Evolutionary conservation across 257 asterid genomes (phyloP).

Genomic region (Fraxinus cuspidata): DNA sequence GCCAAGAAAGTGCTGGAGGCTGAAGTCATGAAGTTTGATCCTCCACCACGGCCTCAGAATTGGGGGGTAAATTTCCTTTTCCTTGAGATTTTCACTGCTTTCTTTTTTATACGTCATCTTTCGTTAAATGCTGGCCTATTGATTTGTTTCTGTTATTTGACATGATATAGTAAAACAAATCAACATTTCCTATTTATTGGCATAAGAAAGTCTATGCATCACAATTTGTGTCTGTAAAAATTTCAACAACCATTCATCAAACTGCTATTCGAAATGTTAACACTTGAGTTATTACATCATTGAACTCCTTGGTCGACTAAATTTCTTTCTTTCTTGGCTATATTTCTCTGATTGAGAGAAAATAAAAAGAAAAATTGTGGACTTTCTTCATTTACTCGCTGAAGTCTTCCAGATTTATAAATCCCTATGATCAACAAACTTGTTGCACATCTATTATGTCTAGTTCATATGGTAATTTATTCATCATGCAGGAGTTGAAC

Average conservation of each 20-base stretch:
- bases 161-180: too few species aligned
- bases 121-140: neutral
- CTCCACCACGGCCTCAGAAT: slow-evolving; percentile 80
- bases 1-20: slow-evolving; percentile 81
- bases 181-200: neutral
- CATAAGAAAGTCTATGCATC: too few species aligned
- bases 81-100: slow-evolving; percentile 14
- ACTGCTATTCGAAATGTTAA: neutral
- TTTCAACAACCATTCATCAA: neutral
- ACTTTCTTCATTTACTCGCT: neutral
- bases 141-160: too few species aligned
- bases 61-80: slow-evolving; percentile 72
- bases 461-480: slow-evolving; percentile 11
- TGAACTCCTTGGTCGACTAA: neutral
- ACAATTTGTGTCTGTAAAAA: too few species aligned
- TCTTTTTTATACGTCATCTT: neutral
- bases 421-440: neutral
- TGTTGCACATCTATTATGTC: slow-evolving; percentile 12
- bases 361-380: neutral
- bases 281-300: neutral
- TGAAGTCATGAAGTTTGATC: slow-evolving; percentile 86
- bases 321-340: neutral
- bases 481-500: slow-evolving; percentile 64
- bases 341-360: neutral
- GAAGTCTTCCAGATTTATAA: neutral